These are phyloP conservation scores for Phanerodontia chrysosporium DNA, from an alignment of 768 basidiomycete species.

Conservation along the genomic window DNA sequence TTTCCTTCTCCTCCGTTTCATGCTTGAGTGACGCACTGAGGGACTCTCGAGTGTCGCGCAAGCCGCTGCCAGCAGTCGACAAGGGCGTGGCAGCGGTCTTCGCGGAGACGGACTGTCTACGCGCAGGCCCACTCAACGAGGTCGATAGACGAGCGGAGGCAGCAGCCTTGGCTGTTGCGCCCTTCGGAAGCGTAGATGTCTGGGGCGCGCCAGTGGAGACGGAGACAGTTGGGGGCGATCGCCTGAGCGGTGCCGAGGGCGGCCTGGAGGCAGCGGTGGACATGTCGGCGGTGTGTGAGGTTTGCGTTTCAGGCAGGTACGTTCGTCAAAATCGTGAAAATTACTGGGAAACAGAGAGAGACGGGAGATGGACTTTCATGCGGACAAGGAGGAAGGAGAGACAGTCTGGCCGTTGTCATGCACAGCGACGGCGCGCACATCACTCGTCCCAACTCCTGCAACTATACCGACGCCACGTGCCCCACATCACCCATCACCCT, in stretches of 20 bases:
- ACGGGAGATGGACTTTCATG: background rate
- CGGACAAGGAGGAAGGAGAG: background rate
- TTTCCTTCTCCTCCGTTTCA: conserved; percentile 80
- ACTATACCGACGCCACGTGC: conserved; percentile 8
- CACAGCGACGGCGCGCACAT: conserved; percentile 11
- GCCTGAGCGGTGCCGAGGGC: conserved; percentile 42
- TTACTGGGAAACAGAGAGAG: conserved; percentile 8
- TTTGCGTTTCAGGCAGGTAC: conserved; percentile 1
- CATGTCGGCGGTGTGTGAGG: conserved; percentile 32
- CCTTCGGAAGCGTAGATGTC: conserved; percentile 40
- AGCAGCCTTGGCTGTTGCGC: conserved; percentile 63
- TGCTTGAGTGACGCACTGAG: conserved; percentile 62
- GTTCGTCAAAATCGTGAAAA: conserved; percentile 1
- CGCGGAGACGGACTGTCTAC: conserved; percentile 46
- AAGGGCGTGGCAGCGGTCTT: conserved; percentile 39
- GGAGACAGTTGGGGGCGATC: conserved; percentile 38
- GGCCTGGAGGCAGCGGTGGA: conserved; percentile 41
- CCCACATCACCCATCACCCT: background rate
- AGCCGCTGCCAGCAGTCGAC: conserved; percentile 40
- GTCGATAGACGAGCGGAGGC: conserved; percentile 53
- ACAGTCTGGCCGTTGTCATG: conserved; percentile 10
- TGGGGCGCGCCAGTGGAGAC: conserved; percentile 40
- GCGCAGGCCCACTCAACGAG: conserved; percentile 40
- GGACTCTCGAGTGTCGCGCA: conserved; percentile 50
- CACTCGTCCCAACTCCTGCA: background rate